These are phyloP conservation scores for Geotrichum cucujoidarum DNA, from an alignment of 1,139 yeast genomes.

Conservation along the genomic window DNA sequence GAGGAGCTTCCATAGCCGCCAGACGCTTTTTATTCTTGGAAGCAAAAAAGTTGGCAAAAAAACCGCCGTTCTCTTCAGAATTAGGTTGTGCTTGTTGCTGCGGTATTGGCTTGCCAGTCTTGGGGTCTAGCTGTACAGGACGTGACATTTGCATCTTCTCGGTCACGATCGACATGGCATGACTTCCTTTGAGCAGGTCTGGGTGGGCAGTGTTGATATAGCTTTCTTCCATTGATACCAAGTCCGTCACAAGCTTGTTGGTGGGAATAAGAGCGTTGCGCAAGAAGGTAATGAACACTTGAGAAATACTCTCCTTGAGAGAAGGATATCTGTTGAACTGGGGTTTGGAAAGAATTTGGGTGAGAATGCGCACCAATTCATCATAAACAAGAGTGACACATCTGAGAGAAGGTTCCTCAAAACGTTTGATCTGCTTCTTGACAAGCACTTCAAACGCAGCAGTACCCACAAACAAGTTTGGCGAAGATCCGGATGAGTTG, in stretches of 20 bases:
- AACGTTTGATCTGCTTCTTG: slow-evolving; percentile 87
- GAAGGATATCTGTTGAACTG: slow-evolving; percentile 84
- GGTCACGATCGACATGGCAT: slow-evolving; percentile 91
- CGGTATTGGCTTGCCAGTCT: slow-evolving; percentile 64
- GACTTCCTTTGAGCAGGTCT: slow-evolving; percentile 86
- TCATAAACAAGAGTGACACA: slow-evolving; percentile 90
- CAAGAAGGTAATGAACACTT: slow-evolving; percentile 72
- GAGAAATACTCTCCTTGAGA: slow-evolving; percentile 79
- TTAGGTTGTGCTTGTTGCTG: slow-evolving; percentile 13
- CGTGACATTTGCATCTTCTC: slow-evolving; percentile 80
- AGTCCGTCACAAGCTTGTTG: slow-evolving; percentile 74
- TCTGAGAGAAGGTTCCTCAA: slow-evolving; percentile 91
- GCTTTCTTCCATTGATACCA: slow-evolving; percentile 83
- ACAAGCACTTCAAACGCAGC: slow-evolving; percentile 95
- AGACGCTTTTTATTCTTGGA: slow-evolving; percentile 89
- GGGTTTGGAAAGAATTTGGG: slow-evolving; percentile 79
- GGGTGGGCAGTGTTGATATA: slow-evolving; percentile 98
- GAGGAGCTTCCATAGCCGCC: slow-evolving; percentile 96
- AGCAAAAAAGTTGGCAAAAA: slow-evolving; percentile 92
- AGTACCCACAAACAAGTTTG: slow-evolving; percentile 93
- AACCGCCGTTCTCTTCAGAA: slow-evolving; percentile 49
- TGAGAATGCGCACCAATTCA: slow-evolving; percentile 85
- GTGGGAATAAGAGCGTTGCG: slow-evolving; percentile 83
- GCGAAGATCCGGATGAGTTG: slow-evolving; percentile 94
- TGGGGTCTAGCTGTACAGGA: slow-evolving; percentile 83